phyloP scores from a whole-genome alignment of 805 yeast species.

The Cyberlindnera maclurae region DNA sequence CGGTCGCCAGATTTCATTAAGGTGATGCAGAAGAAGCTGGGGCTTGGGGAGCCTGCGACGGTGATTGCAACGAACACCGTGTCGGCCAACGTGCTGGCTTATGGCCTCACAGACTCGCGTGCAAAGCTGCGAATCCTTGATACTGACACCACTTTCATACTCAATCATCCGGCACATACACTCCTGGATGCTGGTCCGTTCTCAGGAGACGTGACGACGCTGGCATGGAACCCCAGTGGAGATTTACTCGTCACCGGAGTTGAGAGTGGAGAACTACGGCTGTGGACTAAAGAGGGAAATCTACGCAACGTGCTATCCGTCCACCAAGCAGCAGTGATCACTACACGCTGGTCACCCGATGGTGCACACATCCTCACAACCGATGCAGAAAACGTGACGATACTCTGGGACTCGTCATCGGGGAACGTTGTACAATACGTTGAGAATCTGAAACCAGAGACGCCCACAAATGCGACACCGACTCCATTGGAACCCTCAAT shows the following conservation, averaged over 20 bases:
- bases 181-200: constrained; percentile 11
- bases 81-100: constrained; percentile 38
- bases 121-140: constrained; percentile 34
- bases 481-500: constrained; percentile 2
- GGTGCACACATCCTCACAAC: constrained; percentile 50
- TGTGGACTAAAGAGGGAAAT: constrained; percentile 73
- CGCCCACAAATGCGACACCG: constrained; percentile 18
- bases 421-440: constrained; percentile 44
- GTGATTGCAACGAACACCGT: constrained; percentile 53
- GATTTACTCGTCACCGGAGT: constrained; percentile 54
- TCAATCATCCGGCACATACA: constrained; percentile 29
- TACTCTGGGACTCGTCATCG: constrained; percentile 60
- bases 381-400: constrained; percentile 46
- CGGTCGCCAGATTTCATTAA: constrained; percentile 24
- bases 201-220: constrained; percentile 25
- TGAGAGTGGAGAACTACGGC: constrained; percentile 63
- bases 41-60: constrained; percentile 36
- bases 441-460: constrained; percentile 23
- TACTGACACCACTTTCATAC: constrained; percentile 12
- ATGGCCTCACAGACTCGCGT: constrained; percentile 43
- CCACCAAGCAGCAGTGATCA: constrained; percentile 48
- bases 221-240: constrained; percentile 67
- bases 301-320: constrained; percentile 47
- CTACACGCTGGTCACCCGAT: constrained; percentile 53
- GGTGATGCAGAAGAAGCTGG: constrained; percentile 31